These are phyloP conservation scores for Chamaecyparis obtusa DNA, from an alignment of 75 land plant species.

Conservation along the genomic window DNA sequence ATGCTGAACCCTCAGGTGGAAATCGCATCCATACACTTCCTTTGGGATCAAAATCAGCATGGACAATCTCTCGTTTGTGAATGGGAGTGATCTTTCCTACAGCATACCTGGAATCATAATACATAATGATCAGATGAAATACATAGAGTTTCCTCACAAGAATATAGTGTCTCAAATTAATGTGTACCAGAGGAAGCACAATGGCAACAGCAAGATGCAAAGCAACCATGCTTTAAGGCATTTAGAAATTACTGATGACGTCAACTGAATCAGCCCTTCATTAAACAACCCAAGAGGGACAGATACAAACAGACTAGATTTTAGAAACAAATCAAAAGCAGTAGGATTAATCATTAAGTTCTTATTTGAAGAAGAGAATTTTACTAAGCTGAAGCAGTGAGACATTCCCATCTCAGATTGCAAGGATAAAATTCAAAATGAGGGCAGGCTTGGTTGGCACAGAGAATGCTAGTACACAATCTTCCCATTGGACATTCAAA, in stretches of 20 bases:
- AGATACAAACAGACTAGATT: not conserved
- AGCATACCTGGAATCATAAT: slow-evolving; percentile 43
- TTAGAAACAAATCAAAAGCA: not conserved
- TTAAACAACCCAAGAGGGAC: not conserved
- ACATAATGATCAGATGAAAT: not conserved
- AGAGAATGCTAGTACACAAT: not conserved
- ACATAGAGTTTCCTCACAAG: not conserved
- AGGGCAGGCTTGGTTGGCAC: not conserved
- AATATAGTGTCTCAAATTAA: not conserved
- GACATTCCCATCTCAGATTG: not conserved
- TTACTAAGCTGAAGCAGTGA: not conserved
- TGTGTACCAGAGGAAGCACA: not conserved
- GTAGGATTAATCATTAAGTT: not conserved
- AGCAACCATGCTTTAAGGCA: not conserved
- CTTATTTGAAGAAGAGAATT: not conserved
- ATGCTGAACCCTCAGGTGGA: slow-evolving; percentile 70
- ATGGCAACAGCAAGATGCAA: not conserved
- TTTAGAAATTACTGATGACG: not conserved
- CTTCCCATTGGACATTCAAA: not conserved
- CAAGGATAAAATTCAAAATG: not conserved
- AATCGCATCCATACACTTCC: slow-evolving; percentile 81
- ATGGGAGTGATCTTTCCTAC: slow-evolving; percentile 63
- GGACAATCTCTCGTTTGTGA: slow-evolving; percentile 41
- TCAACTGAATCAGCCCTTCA: not conserved
- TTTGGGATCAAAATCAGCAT: slow-evolving; percentile 68